Evolutionary conservation across 257 asterid species (phyloP).

Genomic region (Solanum bukasovii): DNA sequence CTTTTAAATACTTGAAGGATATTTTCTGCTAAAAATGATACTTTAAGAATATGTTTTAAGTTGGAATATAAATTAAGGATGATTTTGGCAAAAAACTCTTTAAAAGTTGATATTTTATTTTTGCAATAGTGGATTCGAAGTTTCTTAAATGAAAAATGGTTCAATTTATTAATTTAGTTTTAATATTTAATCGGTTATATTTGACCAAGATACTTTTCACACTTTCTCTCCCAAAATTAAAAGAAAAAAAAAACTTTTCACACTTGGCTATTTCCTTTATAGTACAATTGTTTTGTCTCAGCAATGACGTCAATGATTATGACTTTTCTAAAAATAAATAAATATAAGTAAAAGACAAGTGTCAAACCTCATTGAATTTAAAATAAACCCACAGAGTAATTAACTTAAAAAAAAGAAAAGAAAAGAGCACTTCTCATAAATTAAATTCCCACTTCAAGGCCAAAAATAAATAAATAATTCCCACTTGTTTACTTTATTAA

Average conservation of each 20-base stretch:
- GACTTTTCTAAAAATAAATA: not conserved
- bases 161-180: not conserved
- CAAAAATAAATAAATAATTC: not conserved
- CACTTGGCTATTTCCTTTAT: not conserved
- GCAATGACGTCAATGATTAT: not conserved
- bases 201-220: not conserved
- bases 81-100: too few species aligned
- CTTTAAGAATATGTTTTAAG: too few species aligned
- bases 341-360: not conserved
- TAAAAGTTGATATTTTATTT: not conserved
- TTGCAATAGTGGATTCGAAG: not conserved
- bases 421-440: not conserved
- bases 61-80: too few species aligned
- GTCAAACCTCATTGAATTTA: not conserved
- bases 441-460: not conserved
- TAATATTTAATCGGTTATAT: not conserved
- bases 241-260: not conserved
- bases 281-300: not conserved
- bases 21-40: too few species aligned
- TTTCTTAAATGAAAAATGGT: not conserved
- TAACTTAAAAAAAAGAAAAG: not conserved
- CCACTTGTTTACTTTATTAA: not conserved
- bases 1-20: too few species aligned
- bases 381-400: not conserved
- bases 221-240: not conserved